phyloP scores from a whole-genome alignment of 1,139 yeast genomes.

The Taphrina wiesneri region DNA sequence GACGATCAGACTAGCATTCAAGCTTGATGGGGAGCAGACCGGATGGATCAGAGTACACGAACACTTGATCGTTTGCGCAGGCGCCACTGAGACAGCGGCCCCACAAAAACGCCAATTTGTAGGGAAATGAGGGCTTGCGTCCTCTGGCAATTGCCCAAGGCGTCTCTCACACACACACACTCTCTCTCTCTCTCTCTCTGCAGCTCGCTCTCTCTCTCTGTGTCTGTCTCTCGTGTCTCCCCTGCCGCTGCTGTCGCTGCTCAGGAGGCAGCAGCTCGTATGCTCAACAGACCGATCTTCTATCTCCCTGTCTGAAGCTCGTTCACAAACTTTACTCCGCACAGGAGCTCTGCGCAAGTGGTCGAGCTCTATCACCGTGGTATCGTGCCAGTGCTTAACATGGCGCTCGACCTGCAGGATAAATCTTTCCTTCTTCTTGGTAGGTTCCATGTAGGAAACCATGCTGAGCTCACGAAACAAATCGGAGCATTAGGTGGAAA shows the following conservation, averaged over 20 bases:
- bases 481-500: not conserved
- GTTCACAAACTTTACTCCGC: too few relatives aligned
- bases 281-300: too few relatives aligned
- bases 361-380: too few relatives aligned
- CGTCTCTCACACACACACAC: too few relatives aligned
- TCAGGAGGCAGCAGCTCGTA: too few relatives aligned
- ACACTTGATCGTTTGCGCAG: not conserved
- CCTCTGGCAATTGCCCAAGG: too few relatives aligned
- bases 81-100: not conserved
- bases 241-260: too few relatives aligned
- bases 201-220: not conserved
- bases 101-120: not conserved
- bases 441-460: not conserved
- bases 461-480: not conserved
- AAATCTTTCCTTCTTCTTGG: constrained; percentile 2
- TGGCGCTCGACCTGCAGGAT: not conserved
- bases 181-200: not conserved
- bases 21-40: not conserved
- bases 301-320: too few relatives aligned
- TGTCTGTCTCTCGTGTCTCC: too few relatives aligned
- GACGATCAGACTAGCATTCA: too few relatives aligned
- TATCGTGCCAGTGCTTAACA: not conserved
- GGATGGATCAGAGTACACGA: not conserved
- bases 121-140: not conserved
- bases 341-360: too few relatives aligned